A percentile compares a stretch with the other conserved stretches of the same genome.
Conservation (phyloP, 345 rosid species). For the Salix caprea region DNA sequence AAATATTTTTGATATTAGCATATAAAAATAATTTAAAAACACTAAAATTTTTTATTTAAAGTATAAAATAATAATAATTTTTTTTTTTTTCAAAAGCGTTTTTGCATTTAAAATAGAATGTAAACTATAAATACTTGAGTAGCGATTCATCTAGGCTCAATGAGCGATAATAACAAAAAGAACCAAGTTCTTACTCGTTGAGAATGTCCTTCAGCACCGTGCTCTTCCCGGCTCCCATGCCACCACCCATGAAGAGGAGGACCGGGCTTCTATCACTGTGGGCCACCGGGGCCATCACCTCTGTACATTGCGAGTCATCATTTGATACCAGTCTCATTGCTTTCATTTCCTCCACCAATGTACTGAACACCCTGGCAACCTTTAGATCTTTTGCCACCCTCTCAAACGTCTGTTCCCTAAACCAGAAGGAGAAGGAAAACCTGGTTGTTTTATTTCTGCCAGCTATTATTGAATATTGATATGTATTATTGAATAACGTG, state of each 20-base stretch:
- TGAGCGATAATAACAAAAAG: background rate
- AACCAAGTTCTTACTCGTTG: slow-evolving; percentile 45
- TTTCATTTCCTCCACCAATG: slow-evolving; percentile 80
- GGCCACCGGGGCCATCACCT: slow-evolving; percentile 83
- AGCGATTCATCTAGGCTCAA: background rate
- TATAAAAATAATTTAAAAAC: too few species aligned
- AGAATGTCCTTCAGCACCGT: slow-evolving; percentile 82
- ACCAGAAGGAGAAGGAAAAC: background rate
- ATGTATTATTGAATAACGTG: background rate
- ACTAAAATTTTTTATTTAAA: too few species aligned
- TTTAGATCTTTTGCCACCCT: slow-evolving; percentile 61
- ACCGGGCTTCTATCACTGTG: slow-evolving; percentile 77
- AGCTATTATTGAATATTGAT: background rate
- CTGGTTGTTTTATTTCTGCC: background rate
- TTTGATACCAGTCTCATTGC: slow-evolving; percentile 42
- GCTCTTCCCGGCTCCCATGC: slow-evolving; percentile 98
- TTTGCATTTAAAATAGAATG: too few species aligned
- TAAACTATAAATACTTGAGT: background rate
- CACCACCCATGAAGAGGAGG: slow-evolving; percentile 93
- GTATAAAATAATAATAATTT: too few species aligned
- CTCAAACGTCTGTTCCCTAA: slow-evolving; percentile 75
- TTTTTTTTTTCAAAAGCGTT: too few species aligned
- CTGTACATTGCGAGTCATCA: slow-evolving; percentile 45
- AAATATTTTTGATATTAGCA: too few species aligned
- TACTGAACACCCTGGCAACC: slow-evolving; percentile 64